Conservation (phyloP, 768 basidiomycete species). For the Termitomyces heimii region DNA sequence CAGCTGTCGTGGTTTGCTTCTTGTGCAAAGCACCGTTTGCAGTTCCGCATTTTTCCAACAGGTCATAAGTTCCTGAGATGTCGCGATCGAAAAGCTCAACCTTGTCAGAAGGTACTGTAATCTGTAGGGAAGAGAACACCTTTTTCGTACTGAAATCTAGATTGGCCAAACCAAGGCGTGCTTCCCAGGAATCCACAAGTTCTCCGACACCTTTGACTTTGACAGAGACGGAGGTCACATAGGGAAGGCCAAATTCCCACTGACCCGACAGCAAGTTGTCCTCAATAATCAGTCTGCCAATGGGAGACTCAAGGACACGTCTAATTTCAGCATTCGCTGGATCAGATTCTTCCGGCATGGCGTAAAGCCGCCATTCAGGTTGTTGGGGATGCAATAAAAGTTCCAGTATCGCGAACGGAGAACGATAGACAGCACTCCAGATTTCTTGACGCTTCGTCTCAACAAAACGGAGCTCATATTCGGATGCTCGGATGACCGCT, state of each 20-base stretch:
- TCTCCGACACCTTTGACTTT: slow-evolving; percentile 62
- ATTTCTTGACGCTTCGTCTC: slow-evolving; percentile 84
- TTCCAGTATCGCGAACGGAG: slow-evolving; percentile 64
- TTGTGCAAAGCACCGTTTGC: slow-evolving; percentile 82
- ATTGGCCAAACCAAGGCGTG: slow-evolving; percentile 65
- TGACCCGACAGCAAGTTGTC: slow-evolving; percentile 56
- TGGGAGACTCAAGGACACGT: slow-evolving; percentile 61
- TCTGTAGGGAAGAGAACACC: slow-evolving; percentile 61
- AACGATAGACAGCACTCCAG: slow-evolving; percentile 80
- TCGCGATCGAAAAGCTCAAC: slow-evolving; percentile 60
- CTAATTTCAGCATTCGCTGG: slow-evolving; percentile 81
- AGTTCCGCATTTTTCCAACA: slow-evolving; percentile 84
- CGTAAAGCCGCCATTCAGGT: slow-evolving; percentile 86
- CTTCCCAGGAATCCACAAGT: slow-evolving; percentile 80
- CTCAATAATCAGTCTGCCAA: slow-evolving; percentile 65
- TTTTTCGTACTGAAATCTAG: slow-evolving; percentile 60
- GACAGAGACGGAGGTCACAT: slow-evolving; percentile 46
- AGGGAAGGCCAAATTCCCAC: slow-evolving; percentile 81
- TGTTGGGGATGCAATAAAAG: slow-evolving; percentile 70
- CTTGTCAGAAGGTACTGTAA: slow-evolving; percentile 50
- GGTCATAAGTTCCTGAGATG: slow-evolving; percentile 72
- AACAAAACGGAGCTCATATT: slow-evolving; percentile 73
- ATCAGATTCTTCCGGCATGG: slow-evolving; percentile 55
- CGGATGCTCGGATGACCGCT: slow-evolving; percentile 55
- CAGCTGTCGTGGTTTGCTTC: slow-evolving; percentile 37